phyloP scores from a whole-genome alignment of 805 yeast genomes.

The Kazachstania bromeliacearum region DNA sequence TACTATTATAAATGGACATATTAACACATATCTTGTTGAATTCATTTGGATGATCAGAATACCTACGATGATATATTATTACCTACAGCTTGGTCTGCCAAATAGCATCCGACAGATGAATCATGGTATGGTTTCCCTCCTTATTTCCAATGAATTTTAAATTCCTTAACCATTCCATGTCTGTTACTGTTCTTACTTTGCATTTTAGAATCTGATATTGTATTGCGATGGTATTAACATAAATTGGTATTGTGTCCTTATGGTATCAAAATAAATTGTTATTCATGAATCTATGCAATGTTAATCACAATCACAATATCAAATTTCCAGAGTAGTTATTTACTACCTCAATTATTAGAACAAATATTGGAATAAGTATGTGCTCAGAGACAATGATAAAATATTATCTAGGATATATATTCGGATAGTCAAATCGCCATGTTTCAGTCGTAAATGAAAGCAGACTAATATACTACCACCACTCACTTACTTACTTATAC shows the following conservation, averaged over 20 bases:
- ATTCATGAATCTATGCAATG: slow-evolving; percentile 47
- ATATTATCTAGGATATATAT: slow-evolving; percentile 41
- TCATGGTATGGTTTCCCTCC: slow-evolving; percentile 51
- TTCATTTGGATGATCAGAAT: background rate
- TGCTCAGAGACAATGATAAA: slow-evolving; percentile 42
- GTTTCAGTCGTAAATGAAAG: too few relatives aligned
- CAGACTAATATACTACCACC: too few relatives aligned
- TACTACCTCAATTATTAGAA: slow-evolving; percentile 49
- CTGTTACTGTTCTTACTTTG: slow-evolving; percentile 37
- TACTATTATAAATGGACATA: slow-evolving; percentile 18
- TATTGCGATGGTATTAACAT: slow-evolving; percentile 37
- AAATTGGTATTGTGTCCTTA: slow-evolving; percentile 36
- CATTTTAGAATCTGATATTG: slow-evolving; percentile 49
- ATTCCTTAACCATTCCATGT: slow-evolving; percentile 38
- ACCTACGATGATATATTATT: slow-evolving; percentile 26
- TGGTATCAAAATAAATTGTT: too few relatives aligned
- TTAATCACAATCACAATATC: slow-evolving; percentile 40
- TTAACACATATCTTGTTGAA: background rate
- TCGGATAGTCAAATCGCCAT: slow-evolving; percentile 54
- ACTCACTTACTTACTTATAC: too few relatives aligned
- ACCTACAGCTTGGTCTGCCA: slow-evolving; percentile 53
- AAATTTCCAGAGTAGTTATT: slow-evolving; percentile 45
- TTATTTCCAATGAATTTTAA: slow-evolving; percentile 48
- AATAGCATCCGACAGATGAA: slow-evolving; percentile 42
- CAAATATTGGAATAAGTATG: slow-evolving; percentile 55